phyloP scores from a whole-genome alignment of 129 eudicot species.

The Flaveria linearis region DNA sequence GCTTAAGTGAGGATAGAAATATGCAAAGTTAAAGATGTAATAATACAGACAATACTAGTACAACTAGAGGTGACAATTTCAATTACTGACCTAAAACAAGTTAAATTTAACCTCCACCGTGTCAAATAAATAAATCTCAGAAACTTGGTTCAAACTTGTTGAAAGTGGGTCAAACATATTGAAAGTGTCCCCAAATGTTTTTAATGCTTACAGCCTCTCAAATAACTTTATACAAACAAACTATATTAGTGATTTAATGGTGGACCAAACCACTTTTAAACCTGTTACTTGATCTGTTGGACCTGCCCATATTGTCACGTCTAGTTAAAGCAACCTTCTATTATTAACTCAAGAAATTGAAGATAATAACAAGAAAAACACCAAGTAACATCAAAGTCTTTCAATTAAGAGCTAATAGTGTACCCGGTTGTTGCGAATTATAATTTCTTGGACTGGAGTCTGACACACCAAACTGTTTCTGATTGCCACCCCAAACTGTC shows the following conservation, averaged over 20 bases:
- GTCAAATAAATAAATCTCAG: background rate
- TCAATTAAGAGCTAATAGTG: conserved; percentile 8
- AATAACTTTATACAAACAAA: background rate
- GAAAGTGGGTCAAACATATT: background rate
- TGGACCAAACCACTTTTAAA: background rate
- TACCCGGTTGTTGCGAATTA: conserved; percentile 52
- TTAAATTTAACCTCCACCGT: background rate
- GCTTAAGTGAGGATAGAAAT: conserved; percentile 10
- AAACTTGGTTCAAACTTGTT: background rate
- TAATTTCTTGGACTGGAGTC: conserved; percentile 54
- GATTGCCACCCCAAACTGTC: conserved; percentile 66
- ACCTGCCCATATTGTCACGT: background rate
- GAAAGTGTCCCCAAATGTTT: background rate
- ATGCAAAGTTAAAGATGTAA: too few relatives aligned
- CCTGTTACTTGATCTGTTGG: background rate
- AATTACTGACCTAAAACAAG: background rate
- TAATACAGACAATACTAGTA: background rate
- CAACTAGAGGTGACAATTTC: conserved; percentile 3
- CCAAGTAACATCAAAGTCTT: background rate
- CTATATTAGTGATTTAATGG: background rate
- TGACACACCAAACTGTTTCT: conserved; percentile 49
- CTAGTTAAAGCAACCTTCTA: background rate
- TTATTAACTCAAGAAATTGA: background rate
- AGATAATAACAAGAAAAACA: background rate
- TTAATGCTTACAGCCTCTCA: background rate